phyloP scores from a whole-genome alignment of 495 filamentous ascomycete species.

The Antarctomyces pellizariae region DNA sequence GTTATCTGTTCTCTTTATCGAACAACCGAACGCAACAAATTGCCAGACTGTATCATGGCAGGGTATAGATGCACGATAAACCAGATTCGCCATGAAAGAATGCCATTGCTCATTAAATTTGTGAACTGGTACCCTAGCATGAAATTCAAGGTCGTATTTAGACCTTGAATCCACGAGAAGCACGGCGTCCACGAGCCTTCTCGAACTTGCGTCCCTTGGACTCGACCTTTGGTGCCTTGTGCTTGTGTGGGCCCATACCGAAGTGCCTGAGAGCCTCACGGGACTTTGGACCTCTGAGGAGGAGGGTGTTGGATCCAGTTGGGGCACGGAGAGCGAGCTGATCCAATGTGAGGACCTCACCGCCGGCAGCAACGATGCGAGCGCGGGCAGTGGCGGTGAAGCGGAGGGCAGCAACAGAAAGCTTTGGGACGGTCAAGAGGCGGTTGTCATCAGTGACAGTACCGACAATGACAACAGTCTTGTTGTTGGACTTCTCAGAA shows the following conservation, averaged over 20 bases:
- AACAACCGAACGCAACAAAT: too few species aligned
- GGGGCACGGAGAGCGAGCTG: constrained; percentile 84
- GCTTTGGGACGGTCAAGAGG: constrained; percentile 68
- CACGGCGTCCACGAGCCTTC: constrained; percentile 86
- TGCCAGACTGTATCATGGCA: too few species aligned
- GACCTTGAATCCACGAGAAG: constrained; percentile 97
- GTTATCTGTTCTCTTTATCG: too few species aligned
- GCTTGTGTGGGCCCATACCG: constrained; percentile 84
- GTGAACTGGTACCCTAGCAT: too few species aligned
- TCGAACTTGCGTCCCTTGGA: constrained; percentile 99
- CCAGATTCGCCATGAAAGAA: too few species aligned
- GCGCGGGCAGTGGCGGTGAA: constrained; percentile 92
- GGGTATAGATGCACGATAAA: too few species aligned
- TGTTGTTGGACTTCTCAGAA: constrained; percentile 45
- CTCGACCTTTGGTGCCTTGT: constrained; percentile 93
- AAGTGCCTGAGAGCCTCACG: constrained; percentile 98
- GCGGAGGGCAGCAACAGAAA: constrained; percentile 74
- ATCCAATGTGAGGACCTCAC: constrained; percentile 83
- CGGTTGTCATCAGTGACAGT: constrained; percentile 95
- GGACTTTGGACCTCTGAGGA: constrained; percentile 86
- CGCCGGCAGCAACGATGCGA: constrained; percentile 75
- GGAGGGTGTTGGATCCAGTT: constrained; percentile 81
- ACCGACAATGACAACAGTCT: constrained; percentile 80
- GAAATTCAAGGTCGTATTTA: too few species aligned
- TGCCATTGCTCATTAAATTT: too few species aligned